These are phyloP conservation scores for Angomonas deanei DNA, from an alignment of 208 protist species.

Conservation along the genomic window DNA sequence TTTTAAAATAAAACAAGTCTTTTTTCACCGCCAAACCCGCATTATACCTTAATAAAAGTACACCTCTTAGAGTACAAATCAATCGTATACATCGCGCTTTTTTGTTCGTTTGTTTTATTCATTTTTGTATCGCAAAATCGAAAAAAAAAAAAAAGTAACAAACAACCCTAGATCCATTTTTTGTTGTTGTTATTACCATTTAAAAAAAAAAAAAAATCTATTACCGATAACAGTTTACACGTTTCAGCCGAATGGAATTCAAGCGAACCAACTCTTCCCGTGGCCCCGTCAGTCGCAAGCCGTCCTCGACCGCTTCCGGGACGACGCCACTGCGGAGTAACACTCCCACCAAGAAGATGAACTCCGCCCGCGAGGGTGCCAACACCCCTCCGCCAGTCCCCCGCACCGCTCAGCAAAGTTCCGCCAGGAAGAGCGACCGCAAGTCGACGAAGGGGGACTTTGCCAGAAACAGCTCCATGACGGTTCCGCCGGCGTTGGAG, in stretches of 20 bases:
- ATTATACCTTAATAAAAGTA: too few relatives aligned
- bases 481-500: conserved; percentile 1
- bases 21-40: background rate
- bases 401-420: conserved; percentile 6
- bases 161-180: too few relatives aligned
- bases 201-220: conserved; percentile 11
- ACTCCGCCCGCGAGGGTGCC: background rate
- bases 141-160: too few relatives aligned
- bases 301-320: too few relatives aligned
- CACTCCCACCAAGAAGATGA: conserved; percentile 14
- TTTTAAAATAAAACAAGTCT: too few relatives aligned
- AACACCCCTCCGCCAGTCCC: conserved; percentile 12
- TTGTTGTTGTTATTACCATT: background rate
- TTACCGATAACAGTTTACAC: too few relatives aligned
- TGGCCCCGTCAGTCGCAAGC: conserved; percentile 21
- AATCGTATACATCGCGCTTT: too few relatives aligned
- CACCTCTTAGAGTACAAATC: too few relatives aligned
- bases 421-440: conserved; percentile 10
- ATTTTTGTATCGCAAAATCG: too few relatives aligned
- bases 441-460: background rate
- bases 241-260: conserved; percentile 44
- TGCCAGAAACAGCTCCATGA: conserved; percentile 19
- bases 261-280: conserved; percentile 66
- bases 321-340: conserved; percentile 17
- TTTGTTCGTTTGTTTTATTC: too few relatives aligned